Conservation (phyloP, 306 rosid species). For the Crotalaria pallida region DNA sequence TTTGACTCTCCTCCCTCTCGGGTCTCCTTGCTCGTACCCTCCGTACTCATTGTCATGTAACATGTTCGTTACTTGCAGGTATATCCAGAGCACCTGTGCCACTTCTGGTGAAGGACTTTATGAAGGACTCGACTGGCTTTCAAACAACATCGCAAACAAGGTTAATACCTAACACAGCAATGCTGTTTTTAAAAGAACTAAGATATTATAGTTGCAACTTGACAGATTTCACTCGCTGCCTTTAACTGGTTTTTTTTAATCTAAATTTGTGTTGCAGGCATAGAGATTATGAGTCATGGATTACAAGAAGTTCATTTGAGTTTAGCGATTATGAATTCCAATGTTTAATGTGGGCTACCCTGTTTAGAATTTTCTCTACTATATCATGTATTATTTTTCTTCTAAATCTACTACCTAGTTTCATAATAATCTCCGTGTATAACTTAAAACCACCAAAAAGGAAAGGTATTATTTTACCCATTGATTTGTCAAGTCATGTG, state of each 20-base stretch:
- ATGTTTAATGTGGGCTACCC: slow-evolving; percentile 25
- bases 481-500: slow-evolving; percentile 9
- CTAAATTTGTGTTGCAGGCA: slow-evolving; percentile 41
- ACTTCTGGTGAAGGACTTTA: slow-evolving; percentile 90
- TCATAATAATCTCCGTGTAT: slow-evolving; percentile 31
- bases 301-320: slow-evolving; percentile 14
- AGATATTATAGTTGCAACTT: background rate
- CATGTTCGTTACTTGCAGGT: slow-evolving; percentile 40
- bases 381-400: slow-evolving; percentile 32
- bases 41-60: background rate
- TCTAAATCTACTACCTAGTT: slow-evolving; percentile 27
- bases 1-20: background rate
- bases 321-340: slow-evolving; percentile 17
- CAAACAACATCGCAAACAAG: slow-evolving; percentile 83
- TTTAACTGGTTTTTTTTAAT: background rate
- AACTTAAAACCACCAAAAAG: background rate
- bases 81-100: slow-evolving; percentile 88
- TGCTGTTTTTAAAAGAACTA: background rate
- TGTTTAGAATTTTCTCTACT: slow-evolving; percentile 25
- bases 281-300: slow-evolving; percentile 30
- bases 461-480: background rate
- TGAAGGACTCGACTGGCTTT: slow-evolving; percentile 89
- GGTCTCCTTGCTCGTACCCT: background rate
- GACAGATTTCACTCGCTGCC: background rate
- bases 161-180: slow-evolving; percentile 28